Conservation (phyloP, 768 basidiomycete species). For the Tremella yokohamensis region DNA sequence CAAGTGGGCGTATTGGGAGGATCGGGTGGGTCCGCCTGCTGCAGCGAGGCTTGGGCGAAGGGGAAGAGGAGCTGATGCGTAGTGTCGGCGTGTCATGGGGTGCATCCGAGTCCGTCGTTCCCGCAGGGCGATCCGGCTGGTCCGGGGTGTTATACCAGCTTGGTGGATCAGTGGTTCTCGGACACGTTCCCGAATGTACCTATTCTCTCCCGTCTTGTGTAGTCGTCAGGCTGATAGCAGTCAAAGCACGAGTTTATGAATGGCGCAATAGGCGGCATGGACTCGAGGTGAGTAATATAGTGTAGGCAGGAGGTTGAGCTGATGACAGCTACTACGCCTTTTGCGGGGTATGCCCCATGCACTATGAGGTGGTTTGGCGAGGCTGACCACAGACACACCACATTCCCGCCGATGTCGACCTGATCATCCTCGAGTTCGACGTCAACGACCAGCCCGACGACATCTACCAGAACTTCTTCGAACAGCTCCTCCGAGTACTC, state of each 20-base stretch:
- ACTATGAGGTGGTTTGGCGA: neutral
- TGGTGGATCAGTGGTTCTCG: slow-evolving; percentile 40
- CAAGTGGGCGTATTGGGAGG: slow-evolving; percentile 47
- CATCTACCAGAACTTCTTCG: slow-evolving; percentile 40
- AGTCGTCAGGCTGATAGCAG: slow-evolving; percentile 3
- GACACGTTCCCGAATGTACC: slow-evolving; percentile 39
- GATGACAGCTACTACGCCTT: slow-evolving; percentile 46
- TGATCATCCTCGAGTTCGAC: slow-evolving; percentile 49
- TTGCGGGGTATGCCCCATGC: slow-evolving; percentile 36
- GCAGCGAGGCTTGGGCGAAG: too few species aligned
- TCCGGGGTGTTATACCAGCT: slow-evolving; percentile 47
- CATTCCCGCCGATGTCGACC: slow-evolving; percentile 41
- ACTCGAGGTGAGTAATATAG: slow-evolving; percentile 27
- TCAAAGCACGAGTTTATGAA: slow-evolving; percentile 38
- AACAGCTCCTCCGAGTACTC: slow-evolving; percentile 44
- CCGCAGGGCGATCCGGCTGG: slow-evolving; percentile 46
- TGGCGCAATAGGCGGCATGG: slow-evolving; percentile 50
- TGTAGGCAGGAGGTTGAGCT: neutral
- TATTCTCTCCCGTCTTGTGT: neutral
- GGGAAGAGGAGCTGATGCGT: slow-evolving; percentile 1
- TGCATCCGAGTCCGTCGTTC: slow-evolving; percentile 36
- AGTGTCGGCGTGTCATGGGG: slow-evolving; percentile 50
- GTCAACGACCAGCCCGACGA: slow-evolving; percentile 47
- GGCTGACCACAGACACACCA: slow-evolving; percentile 37
- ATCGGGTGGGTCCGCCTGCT: slow-evolving; percentile 36